A percentile compares a stretch with the other conserved stretches of the same genome.
Evolutionary conservation across 2,329 filamentous ascomycete genomes (phyloP).

Genomic region (Pestalotiopsis sp.): DNA sequence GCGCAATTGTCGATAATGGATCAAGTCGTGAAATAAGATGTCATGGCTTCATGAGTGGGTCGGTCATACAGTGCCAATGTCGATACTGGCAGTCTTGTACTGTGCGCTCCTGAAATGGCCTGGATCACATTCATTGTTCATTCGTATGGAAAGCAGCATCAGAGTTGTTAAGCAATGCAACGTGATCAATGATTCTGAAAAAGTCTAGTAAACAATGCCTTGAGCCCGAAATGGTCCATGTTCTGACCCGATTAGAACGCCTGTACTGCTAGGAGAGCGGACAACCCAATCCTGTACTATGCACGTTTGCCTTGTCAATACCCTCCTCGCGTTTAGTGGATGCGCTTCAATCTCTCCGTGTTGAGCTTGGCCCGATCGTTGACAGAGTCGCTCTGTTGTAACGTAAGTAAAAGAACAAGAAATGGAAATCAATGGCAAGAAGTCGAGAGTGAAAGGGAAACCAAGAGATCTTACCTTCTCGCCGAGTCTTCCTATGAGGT

Average conservation of each 20-base stretch:
- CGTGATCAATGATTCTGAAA: neutral
- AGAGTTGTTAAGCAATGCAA: neutral
- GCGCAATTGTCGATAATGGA: neutral
- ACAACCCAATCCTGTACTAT: neutral
- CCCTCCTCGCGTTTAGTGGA: constrained; percentile 30
- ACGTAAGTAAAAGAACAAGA: constrained; percentile 16
- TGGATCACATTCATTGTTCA: neutral
- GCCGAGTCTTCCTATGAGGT: constrained; percentile 71
- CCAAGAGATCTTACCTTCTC: constrained; percentile 60
- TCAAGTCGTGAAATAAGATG: neutral
- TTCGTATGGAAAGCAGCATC: neutral
- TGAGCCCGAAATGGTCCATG: neutral
- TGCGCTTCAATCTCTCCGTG: constrained; percentile 67
- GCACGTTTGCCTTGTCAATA: neutral
- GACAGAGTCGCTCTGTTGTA: constrained; percentile 71
- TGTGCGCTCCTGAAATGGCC: neutral
- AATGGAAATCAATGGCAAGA: neutral
- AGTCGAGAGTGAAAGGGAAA: neutral
- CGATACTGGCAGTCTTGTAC: neutral
- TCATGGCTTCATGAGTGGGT: neutral
- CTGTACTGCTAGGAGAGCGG: neutral
- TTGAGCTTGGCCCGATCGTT: constrained; percentile 82
- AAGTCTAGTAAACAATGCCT: neutral
- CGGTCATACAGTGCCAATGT: constrained; percentile 1
- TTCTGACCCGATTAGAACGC: neutral